phyloP scores from a whole-genome alignment of 441 rosid genomes.

The Bruguiera hainesii region DNA sequence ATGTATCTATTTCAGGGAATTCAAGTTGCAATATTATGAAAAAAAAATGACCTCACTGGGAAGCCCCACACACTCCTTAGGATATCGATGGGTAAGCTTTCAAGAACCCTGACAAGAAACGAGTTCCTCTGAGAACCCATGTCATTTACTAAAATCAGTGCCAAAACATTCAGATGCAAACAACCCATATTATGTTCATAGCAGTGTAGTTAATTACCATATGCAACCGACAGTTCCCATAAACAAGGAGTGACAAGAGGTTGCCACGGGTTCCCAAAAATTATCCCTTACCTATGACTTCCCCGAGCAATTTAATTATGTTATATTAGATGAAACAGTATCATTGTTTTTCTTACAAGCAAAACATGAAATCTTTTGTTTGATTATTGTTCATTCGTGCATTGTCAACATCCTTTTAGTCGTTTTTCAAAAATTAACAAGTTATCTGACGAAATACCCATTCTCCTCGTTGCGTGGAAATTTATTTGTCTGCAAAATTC shows the following conservation, averaged over 20 bases:
- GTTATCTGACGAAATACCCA: not conserved
- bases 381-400: not conserved
- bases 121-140: conserved; percentile 78
- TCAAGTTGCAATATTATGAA: conserved; percentile 2
- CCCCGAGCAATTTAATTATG: conserved; percentile 45
- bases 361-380: not conserved
- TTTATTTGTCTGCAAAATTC: not conserved
- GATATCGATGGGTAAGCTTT: conserved; percentile 62
- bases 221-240: conserved; percentile 89
- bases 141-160: conserved; percentile 21
- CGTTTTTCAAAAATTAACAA: not conserved
- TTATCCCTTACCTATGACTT: conserved; percentile 46
- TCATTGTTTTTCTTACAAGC: not conserved
- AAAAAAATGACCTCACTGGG: conserved; percentile 61
- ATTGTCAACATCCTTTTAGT: not conserved
- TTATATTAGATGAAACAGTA: not conserved
- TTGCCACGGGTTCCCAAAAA: conserved; percentile 81
- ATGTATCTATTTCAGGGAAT: too few relatives aligned
- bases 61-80: conserved; percentile 61
- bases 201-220: conserved; percentile 38
- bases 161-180: conserved; percentile 9
- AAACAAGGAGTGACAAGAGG: conserved; percentile 67
- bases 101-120: conserved; percentile 81
- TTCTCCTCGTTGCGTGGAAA: not conserved
- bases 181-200: not conserved